These are phyloP conservation scores for Alternaria sp. DNA, from an alignment of 2,329 filamentous ascomycete genomes.

Conservation along the genomic window DNA sequence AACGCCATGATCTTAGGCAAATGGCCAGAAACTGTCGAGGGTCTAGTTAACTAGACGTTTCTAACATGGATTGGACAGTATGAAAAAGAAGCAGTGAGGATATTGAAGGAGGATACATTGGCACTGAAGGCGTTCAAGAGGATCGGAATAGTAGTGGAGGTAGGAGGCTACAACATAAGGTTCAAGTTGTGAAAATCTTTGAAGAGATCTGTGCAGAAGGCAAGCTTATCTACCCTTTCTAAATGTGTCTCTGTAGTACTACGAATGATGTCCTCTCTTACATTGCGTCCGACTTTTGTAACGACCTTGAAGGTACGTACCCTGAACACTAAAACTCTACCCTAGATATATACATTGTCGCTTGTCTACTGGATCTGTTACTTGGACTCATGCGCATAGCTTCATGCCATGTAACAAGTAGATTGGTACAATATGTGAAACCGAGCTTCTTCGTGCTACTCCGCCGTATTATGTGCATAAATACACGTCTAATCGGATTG, in stretches of 20 bases:
- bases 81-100: no score
- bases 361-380: not conserved
- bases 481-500: not conserved
- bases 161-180: not conserved
- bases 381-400: not conserved
- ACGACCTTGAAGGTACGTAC: not conserved
- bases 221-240: not conserved
- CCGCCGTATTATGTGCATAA: not conserved
- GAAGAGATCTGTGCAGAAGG: not conserved
- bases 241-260: not conserved
- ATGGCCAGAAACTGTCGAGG: slow-evolving; percentile 87
- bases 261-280: not conserved
- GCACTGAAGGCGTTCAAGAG: not conserved
- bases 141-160: not conserved
- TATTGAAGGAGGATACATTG: not conserved
- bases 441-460: not conserved
- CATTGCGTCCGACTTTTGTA: not conserved
- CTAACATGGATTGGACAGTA: not conserved
- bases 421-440: not conserved
- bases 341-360: not conserved
- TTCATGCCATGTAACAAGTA: not conserved
- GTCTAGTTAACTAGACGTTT: slow-evolving; percentile 63
- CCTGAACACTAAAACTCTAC: not conserved
- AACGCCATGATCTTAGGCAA: slow-evolving; percentile 83
- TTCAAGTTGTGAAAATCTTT: not conserved